Percentiles rank a stretch among this genome's conserved stretches.
phyloP scores from a whole-genome alignment of 2,329 filamentous ascomycete genomes.

The Fusarium sp. region DNA sequence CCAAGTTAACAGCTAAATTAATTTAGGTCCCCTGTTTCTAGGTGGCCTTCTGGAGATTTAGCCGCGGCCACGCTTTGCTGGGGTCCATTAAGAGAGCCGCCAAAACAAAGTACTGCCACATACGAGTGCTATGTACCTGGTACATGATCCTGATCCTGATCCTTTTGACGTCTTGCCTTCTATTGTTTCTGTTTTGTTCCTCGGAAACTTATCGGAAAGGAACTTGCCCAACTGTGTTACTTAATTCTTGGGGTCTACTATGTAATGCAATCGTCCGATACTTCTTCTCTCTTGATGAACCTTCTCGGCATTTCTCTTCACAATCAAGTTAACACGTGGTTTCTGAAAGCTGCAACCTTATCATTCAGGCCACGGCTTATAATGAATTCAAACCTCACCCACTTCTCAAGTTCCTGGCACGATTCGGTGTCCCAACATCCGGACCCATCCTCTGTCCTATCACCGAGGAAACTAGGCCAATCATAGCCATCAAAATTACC shows the following conservation, averaged over 20 bases:
- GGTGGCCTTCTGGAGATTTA: conserved; percentile 33
- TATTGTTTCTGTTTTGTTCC: conserved; percentile 16
- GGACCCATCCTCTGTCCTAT: conserved; percentile 27
- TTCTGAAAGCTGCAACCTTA: neutral
- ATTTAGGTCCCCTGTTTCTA: conserved; percentile 41
- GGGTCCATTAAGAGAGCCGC: conserved; percentile 9
- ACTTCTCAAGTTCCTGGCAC: conserved; percentile 34
- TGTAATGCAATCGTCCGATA: neutral
- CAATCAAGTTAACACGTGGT: neutral
- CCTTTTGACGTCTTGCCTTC: neutral
- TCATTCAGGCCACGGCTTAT: conserved; percentile 25
- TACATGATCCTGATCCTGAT: conserved; percentile 7
- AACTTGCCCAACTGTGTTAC: neutral
- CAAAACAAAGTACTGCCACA: neutral
- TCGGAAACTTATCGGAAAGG: conserved; percentile 26
- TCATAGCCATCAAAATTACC: conserved; percentile 48
- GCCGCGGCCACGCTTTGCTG: conserved; percentile 12
- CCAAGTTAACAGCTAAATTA: conserved; percentile 18
- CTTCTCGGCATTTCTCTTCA: neutral
- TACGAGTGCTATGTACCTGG: conserved; percentile 16
- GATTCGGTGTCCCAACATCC: conserved; percentile 46
- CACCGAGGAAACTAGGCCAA: conserved; percentile 40
- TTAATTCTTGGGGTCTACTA: neutral
- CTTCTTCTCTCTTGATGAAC: neutral
- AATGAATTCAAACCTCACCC: conserved; percentile 5